These are phyloP conservation scores for Leishmania aethiopica DNA, from an alignment of 208 protist genomes.

Conservation along the genomic window DNA sequence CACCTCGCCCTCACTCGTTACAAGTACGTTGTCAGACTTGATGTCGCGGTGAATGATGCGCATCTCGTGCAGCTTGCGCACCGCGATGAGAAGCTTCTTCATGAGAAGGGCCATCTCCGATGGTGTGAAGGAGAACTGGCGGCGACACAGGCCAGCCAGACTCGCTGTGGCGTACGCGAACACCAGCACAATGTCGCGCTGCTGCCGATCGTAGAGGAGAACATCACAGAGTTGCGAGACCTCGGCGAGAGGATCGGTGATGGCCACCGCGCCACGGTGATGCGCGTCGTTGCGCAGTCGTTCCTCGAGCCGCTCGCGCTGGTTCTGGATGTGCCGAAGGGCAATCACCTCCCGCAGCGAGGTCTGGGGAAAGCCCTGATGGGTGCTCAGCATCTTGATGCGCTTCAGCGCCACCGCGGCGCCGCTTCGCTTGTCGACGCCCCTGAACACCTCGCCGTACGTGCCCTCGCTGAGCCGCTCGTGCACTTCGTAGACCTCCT, in stretches of 20 bases:
- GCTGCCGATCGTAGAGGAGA: conserved; percentile 54
- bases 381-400: conserved; percentile 75
- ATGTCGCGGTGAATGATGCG: conserved; percentile 93
- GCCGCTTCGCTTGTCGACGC: conserved; percentile 47
- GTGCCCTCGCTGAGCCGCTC: conserved; percentile 96
- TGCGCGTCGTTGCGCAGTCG: conserved; percentile 10
- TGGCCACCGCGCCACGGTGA: conserved; percentile 2
- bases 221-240: conserved; percentile 78
- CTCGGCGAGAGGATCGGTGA: conserved; percentile 56
- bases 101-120: conserved; percentile 79
- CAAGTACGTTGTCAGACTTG: conserved; percentile 89
- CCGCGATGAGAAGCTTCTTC: conserved; percentile 57
- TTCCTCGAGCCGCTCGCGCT: conserved; percentile 44
- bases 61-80: conserved; percentile 80
- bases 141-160: conserved; percentile 66
- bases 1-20: conserved; percentile 62
- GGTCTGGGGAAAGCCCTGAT: conserved; percentile 90
- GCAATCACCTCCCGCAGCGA: conserved; percentile 89
- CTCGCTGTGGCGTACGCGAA: conserved; percentile 79
- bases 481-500: conserved; percentile 67
- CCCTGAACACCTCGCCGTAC: conserved; percentile 96
- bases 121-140: conserved; percentile 62
- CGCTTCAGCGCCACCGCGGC: conserved; percentile 81
- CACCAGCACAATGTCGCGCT: conserved; percentile 79
- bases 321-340: conserved; percentile 69